Percentiles rank a stretch among this genome's conserved stretches.
These are phyloP conservation scores for Xylariomycetidae sp. DNA, from an alignment of 2,329 filamentous ascomycete species.

Conservation along the genomic window DNA sequence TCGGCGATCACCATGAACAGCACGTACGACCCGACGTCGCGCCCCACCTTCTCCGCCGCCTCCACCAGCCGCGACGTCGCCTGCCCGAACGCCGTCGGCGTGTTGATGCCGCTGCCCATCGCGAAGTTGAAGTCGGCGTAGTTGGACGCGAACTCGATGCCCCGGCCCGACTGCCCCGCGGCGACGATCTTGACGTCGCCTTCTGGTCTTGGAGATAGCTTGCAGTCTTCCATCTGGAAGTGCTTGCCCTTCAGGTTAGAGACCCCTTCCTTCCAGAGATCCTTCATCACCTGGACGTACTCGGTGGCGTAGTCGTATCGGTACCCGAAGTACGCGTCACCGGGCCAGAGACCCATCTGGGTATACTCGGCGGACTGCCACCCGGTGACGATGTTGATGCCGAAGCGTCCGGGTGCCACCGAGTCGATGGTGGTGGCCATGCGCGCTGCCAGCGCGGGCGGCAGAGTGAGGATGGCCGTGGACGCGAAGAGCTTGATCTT, in stretches of 20 bases:
- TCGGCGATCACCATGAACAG: conserved; percentile 30
- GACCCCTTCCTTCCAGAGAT: conserved; percentile 26
- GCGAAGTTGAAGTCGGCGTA: conserved; percentile 29
- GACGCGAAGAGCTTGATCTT: conserved; percentile 29
- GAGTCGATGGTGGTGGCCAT: conserved; percentile 28
- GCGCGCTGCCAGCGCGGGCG: conserved; percentile 24
- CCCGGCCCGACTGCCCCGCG: conserved; percentile 27
- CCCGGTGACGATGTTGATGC: conserved; percentile 29
- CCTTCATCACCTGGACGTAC: conserved; percentile 28
- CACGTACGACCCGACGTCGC: conserved; percentile 29
- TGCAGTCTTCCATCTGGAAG: conserved; percentile 30
- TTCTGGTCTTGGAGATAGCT: conserved; percentile 19
- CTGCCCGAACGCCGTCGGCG: conserved; percentile 20
- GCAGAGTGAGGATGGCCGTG: conserved; percentile 25
- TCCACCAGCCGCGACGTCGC: conserved; percentile 24
- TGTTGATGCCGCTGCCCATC: conserved; percentile 29
- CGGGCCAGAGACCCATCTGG: conserved; percentile 30
- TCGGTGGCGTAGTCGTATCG: conserved; percentile 30
- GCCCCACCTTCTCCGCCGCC: conserved; percentile 20
- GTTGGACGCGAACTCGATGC: conserved; percentile 27
- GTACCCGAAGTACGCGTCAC: conserved; percentile 22
- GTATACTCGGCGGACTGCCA: conserved; percentile 29
- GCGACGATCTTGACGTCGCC: conserved; percentile 25
- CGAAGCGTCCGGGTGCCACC: conserved; percentile 27
- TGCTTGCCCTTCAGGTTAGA: conserved; percentile 29